Evolutionary conservation across 2,329 filamentous ascomycete species (phyloP).

Genomic region (Herpotrichia juniperi): DNA sequence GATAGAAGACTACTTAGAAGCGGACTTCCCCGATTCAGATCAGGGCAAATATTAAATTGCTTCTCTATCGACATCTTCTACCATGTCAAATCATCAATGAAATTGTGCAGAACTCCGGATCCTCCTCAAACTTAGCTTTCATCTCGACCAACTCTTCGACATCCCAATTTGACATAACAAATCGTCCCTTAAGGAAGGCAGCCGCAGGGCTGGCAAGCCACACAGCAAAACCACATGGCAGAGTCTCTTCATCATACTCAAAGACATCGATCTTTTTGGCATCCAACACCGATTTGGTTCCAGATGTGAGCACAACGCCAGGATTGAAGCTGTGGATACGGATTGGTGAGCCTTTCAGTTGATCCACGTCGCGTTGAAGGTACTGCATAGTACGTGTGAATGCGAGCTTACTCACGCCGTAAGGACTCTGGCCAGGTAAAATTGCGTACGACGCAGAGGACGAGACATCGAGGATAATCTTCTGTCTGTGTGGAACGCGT

Average conservation of each 20-base stretch:
- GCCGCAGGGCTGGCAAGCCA: conserved; percentile 49
- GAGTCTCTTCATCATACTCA: conserved; percentile 4
- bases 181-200: conserved; percentile 46
- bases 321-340: conserved; percentile 8
- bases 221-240: conserved; percentile 36
- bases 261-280: background rate
- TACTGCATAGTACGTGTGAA: too few species aligned
- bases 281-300: background rate
- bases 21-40: background rate
- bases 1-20: background rate
- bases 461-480: conserved; percentile 10
- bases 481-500: background rate
- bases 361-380: conserved; percentile 1
- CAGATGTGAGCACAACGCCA: conserved; percentile 7
- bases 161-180: conserved; percentile 49
- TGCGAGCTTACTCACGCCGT: conserved; percentile 4
- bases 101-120: background rate
- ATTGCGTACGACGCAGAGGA: background rate
- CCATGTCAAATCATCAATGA: conserved; percentile 6
- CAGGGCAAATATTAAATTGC: background rate
- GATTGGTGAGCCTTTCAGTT: background rate
- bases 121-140: conserved; percentile 6
- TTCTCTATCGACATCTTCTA: background rate
- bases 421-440: background rate
- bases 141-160: conserved; percentile 43